Base-by-base conservation (phyloP, 1,284 basidiomycete species). In the Rhodotorula glutinis region DNA sequence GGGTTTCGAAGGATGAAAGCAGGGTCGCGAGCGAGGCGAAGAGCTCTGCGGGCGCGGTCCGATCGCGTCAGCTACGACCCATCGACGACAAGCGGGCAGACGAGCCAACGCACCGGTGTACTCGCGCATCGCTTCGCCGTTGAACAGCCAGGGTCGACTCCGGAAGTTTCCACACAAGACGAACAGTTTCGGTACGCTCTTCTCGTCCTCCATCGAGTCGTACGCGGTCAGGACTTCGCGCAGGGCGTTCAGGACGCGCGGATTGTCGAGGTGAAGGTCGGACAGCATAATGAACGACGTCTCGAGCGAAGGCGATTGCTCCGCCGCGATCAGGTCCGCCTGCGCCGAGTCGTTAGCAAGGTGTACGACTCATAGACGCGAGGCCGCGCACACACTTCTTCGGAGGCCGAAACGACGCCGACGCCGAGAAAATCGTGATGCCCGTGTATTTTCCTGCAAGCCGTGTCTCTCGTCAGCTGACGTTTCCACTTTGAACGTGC, bases 161-260 rank as follows among this genome's bases (percentile, higher is more conserved):
- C 88, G 89, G 78, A 98, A 99, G 80, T 96, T 95, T 7, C 96
- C 96, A 74, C 96, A 99, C 41, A 98, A 81, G 25, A 98, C 85
- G 71, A 98, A 90, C 11, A 92, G 83, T 75, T 74, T 75, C 86
- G 91, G 11, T 88, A 95, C 70, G 89, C 88, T 79, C 60, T 88
- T 91, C 71, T 57, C 60, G 60, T 88, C 90, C 43, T 88, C 49
- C 27, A 82, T 80, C 71, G 92, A 90, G 47, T 94, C 86, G 78
- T 95, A 98, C 57, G 92, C 92, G 73, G 94, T 88, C 73, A 98
- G 88, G 80, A 98, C 85, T 72, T 88, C 87, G 64, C 85, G 83
- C 17, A 99, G 83, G 2, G 90, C 92, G 11, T 82, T 79, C 17
- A 97, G 79, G 1, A 92, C 92, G 65, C 88, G 85, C 0, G 90